Evolutionary conservation across 768 basidiomycete species (phyloP).

Genomic region (Clavaria fumosa): DNA sequence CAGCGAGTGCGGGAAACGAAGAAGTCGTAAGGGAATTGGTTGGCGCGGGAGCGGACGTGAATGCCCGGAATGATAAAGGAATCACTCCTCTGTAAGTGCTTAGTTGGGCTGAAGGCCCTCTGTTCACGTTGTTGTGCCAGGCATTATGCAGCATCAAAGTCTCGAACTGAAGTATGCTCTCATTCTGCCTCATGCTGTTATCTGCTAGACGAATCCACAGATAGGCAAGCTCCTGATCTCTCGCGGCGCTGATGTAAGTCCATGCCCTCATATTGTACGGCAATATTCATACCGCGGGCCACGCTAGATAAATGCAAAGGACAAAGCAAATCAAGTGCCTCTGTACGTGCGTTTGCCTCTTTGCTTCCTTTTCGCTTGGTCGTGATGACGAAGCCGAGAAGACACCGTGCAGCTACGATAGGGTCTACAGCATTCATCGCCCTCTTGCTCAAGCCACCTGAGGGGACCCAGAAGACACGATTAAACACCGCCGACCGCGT

Average conservation of each 20-base stretch:
- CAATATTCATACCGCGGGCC: slow-evolving; percentile 12
- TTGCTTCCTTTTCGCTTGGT: slow-evolving; percentile 14
- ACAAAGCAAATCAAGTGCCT: slow-evolving; percentile 85
- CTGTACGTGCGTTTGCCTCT: slow-evolving; percentile 36
- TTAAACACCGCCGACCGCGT: slow-evolving; percentile 77
- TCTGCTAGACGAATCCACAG: slow-evolving; percentile 24
- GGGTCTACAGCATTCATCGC: slow-evolving; percentile 83
- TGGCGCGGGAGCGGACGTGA: slow-evolving; percentile 73
- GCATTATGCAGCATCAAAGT: slow-evolving; percentile 89
- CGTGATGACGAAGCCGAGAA: slow-evolving; percentile 19
- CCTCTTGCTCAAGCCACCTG: slow-evolving; percentile 75
- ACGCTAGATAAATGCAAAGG: slow-evolving; percentile 84
- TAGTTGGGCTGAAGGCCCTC: neutral
- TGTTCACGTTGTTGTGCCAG: slow-evolving; percentile 24
- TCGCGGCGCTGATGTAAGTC: slow-evolving; percentile 81
- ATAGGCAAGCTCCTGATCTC: slow-evolving; percentile 77
- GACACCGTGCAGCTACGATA: slow-evolving; percentile 92
- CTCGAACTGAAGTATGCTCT: slow-evolving; percentile 56
- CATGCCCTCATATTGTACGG: slow-evolving; percentile 17
- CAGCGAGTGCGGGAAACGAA: slow-evolving; percentile 73
- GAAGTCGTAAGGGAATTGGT: slow-evolving; percentile 61
- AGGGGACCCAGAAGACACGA: slow-evolving; percentile 56
- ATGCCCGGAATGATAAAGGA: slow-evolving; percentile 67
- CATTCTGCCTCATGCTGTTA: slow-evolving; percentile 14
- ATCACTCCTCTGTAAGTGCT: slow-evolving; percentile 61